Conservation (phyloP, 2,329 filamentous ascomycete species). For the Immersiporthe knoxdaviesiana region DNA sequence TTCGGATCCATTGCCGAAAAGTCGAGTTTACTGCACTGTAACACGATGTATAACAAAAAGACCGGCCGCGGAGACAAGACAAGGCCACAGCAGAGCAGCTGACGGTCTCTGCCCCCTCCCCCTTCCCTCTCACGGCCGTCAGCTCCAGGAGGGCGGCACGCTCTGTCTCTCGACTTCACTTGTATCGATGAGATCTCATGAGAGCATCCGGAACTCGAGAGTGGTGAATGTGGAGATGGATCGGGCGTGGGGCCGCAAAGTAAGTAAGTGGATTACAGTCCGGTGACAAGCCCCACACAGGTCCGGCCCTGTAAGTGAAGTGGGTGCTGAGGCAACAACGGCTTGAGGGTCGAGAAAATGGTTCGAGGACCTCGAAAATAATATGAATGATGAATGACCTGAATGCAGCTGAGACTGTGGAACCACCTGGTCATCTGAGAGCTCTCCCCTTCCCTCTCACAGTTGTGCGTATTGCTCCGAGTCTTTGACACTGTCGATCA, state of each 20-base stretch:
- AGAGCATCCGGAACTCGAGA: background rate
- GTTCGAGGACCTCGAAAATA: background rate
- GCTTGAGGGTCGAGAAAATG: background rate
- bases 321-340: background rate
- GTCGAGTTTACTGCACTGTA: no score
- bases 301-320: background rate
- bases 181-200: background rate
- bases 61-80: background rate
- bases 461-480: background rate
- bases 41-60: no score
- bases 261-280: background rate
- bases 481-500: background rate
- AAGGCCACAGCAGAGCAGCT: background rate
- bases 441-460: background rate
- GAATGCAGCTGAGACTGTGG: background rate
- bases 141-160: background rate
- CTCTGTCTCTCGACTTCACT: background rate
- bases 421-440: background rate
- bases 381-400: background rate
- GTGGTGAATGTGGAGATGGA: background rate
- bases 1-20: background rate
- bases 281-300: conserved; percentile 3
- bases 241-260: conserved; percentile 6
- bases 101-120: background rate
- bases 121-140: background rate